Conservation (phyloP, 371 early-diverging fungal species). For the Encephalitozoon hellem region DNA sequence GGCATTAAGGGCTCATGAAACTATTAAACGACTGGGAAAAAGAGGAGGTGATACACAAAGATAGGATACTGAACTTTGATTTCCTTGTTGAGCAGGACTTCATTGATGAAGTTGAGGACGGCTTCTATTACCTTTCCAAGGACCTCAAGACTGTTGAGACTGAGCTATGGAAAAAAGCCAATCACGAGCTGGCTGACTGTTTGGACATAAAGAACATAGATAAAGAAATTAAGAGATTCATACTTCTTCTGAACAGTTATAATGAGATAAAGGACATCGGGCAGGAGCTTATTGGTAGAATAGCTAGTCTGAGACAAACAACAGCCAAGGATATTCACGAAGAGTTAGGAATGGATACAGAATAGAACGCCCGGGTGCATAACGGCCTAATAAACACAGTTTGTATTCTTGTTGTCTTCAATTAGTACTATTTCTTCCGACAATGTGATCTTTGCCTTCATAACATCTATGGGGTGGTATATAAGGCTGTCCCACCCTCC, state of each 20-base stretch:
- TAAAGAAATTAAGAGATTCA: conserved; percentile 43
- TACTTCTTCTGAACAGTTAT: conserved; percentile 51
- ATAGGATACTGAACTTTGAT: conserved; percentile 16
- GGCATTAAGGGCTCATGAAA: background rate
- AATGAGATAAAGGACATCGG: conserved; percentile 58
- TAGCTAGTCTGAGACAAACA: conserved; percentile 48
- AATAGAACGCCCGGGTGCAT: background rate
- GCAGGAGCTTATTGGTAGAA: conserved; percentile 49
- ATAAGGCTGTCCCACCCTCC: background rate
- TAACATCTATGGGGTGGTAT: background rate
- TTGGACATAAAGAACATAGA: conserved; percentile 38
- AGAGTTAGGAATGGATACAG: conserved; percentile 29
- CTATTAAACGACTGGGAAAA: conserved; percentile 1
- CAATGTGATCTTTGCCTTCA: background rate
- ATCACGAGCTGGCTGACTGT: background rate
- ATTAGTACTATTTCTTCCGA: background rate
- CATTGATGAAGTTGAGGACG: conserved; percentile 19
- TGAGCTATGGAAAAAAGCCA: conserved; percentile 26
- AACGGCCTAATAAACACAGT: background rate
- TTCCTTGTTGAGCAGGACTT: conserved; percentile 9
- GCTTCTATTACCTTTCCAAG: conserved; percentile 34
- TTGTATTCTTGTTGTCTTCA: background rate
- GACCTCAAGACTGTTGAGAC: conserved; percentile 14
- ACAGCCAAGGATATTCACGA: conserved; percentile 46
- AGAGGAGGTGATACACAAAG: conserved; percentile 8